Evolutionary conservation across 768 basidiomycete genomes (phyloP).

Genomic region (Flagelloscypha sp.): DNA sequence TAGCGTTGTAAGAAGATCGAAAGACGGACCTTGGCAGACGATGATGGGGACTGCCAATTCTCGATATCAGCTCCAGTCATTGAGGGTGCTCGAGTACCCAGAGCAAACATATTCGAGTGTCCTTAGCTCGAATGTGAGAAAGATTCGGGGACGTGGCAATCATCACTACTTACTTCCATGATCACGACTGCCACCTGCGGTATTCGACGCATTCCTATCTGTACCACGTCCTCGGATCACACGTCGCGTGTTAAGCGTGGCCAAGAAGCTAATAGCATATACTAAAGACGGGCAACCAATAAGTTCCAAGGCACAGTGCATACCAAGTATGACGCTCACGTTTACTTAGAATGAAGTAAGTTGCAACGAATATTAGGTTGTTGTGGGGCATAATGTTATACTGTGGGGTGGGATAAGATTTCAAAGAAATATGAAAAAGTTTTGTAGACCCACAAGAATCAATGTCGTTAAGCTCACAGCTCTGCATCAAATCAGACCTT

Average conservation of each 20-base stretch:
- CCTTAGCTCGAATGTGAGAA: too few relatives aligned
- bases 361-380: constrained; percentile 52
- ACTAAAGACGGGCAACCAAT: too few relatives aligned
- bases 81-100: constrained; percentile 33
- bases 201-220: constrained; percentile 29
- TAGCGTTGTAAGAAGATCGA: too few relatives aligned
- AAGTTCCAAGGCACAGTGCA: too few relatives aligned
- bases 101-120: constrained; percentile 45
- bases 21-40: too few relatives aligned
- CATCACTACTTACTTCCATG: constrained; percentile 15
- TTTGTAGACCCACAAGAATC: constrained; percentile 36
- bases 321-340: constrained; percentile 27
- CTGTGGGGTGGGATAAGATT: constrained; percentile 22
- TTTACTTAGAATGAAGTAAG: constrained; percentile 62
- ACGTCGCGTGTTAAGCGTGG: constrained; percentile 54
- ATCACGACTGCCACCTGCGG: too few relatives aligned
- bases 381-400: constrained; percentile 45
- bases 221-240: constrained; percentile 47
- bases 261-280: constrained; percentile 30
- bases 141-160: too few relatives aligned
- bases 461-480: constrained; percentile 43
- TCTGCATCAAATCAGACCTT: constrained; percentile 15
- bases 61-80: constrained; percentile 28
- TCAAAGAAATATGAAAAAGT: not conserved
- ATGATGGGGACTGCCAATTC: too few relatives aligned